These are phyloP conservation scores for Arthrobotrys conoides DNA, from an alignment of 2,329 filamentous ascomycete genomes.

Conservation along the genomic window DNA sequence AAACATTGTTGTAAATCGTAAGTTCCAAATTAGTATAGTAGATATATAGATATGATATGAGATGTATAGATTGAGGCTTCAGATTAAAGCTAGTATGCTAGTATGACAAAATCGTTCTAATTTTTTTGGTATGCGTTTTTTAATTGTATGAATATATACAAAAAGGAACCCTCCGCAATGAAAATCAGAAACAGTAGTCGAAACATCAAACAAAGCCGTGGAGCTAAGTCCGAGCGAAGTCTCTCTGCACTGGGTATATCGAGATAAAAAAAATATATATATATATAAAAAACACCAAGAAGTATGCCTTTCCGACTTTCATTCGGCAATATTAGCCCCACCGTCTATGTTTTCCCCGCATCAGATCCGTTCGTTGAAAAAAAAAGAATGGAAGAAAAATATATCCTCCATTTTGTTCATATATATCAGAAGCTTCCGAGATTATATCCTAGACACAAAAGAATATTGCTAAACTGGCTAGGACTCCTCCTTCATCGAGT, in stretches of 20 bases:
- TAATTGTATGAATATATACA: slow-evolving; percentile 16
- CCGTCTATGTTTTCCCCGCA: slow-evolving; percentile 10
- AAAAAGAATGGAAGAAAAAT: too few species aligned
- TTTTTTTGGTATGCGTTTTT: not conserved
- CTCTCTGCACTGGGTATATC: slow-evolving; percentile 32
- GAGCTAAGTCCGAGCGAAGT: not conserved
- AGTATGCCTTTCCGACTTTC: slow-evolving; percentile 17
- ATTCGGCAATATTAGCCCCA: slow-evolving; percentile 15
- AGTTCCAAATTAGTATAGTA: too few species aligned
- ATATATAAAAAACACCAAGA: slow-evolving; percentile 3
- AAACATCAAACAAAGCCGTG: not conserved
- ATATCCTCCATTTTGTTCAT: not conserved
- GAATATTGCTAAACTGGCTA: not conserved
- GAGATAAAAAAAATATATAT: not conserved
- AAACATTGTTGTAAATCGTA: not conserved
- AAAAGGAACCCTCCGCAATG: slow-evolving; percentile 1
- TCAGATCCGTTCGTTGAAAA: not conserved
- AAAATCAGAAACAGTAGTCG: slow-evolving; percentile 1
- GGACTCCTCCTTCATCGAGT: not conserved
- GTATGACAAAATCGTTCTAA: not conserved
- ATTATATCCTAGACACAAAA: not conserved
- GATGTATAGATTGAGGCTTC: not conserved
- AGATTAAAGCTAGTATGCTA: not conserved
- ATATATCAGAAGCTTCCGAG: not conserved
- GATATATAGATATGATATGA: too few species aligned